Evolutionary conservation across 2,329 filamentous ascomycete species (phyloP).

Genomic region (Knufia petricola): DNA sequence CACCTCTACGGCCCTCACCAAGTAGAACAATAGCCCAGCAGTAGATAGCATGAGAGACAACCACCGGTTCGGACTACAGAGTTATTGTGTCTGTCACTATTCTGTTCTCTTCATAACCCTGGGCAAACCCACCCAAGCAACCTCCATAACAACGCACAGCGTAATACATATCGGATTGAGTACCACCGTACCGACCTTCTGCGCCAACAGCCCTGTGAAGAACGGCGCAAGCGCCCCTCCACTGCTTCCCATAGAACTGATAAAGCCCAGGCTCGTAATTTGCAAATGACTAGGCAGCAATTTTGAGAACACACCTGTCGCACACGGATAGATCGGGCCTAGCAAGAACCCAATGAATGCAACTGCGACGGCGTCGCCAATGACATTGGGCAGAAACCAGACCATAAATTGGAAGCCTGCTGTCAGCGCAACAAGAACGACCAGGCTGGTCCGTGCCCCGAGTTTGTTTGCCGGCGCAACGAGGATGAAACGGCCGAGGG

Average conservation of each 20-base stretch:
- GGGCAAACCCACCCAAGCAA: slow-evolving; percentile 44
- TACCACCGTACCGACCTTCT: slow-evolving; percentile 39
- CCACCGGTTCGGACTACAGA: no score
- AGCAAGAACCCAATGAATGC: slow-evolving; percentile 63
- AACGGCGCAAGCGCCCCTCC: slow-evolving; percentile 37
- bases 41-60: no score
- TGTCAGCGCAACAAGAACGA: slow-evolving; percentile 51
- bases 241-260: slow-evolving; percentile 34
- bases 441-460: slow-evolving; percentile 63
- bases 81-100: no score
- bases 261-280: slow-evolving; percentile 31
- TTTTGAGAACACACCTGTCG: slow-evolving; percentile 25
- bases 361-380: slow-evolving; percentile 58
- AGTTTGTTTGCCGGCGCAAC: slow-evolving; percentile 55
- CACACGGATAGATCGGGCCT: slow-evolving; percentile 69
- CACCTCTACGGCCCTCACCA: no score
- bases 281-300: slow-evolving; percentile 31
- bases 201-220: slow-evolving; percentile 40
- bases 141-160: slow-evolving; percentile 45
- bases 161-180: slow-evolving; percentile 47
- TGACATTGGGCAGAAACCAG: slow-evolving; percentile 68
- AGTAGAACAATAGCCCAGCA: no score
- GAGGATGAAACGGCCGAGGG: slow-evolving; percentile 63
- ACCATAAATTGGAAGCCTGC: slow-evolving; percentile 63
- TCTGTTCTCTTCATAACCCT: slow-evolving; percentile 42